Evolutionary conservation across 2,329 filamentous ascomycete genomes (phyloP).

Genomic region (Xylariaceae sp.): DNA sequence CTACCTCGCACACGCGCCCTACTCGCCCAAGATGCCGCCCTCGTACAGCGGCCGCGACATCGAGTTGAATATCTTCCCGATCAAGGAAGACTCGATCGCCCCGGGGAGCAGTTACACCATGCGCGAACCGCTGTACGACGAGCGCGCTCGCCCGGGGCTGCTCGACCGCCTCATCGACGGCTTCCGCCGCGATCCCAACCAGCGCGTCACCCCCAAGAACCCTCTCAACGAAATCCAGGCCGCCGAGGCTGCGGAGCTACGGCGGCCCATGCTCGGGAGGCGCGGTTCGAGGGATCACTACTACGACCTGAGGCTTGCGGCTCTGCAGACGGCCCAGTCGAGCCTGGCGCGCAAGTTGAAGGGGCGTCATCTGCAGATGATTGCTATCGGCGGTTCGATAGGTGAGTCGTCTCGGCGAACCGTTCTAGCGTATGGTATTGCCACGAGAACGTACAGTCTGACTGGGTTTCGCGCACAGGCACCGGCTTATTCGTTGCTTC

Average conservation of each 20-base stretch:
- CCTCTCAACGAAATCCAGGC: constrained; percentile 30
- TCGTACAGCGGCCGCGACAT: constrained; percentile 30
- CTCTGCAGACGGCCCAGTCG: constrained; percentile 71
- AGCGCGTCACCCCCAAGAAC: constrained; percentile 43
- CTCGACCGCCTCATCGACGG: constrained; percentile 50
- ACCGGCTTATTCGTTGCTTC: constrained; percentile 87
- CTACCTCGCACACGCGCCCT: too few species aligned
- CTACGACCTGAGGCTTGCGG: constrained; percentile 53
- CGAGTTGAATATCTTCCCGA: constrained; percentile 54
- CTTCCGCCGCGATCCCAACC: constrained; percentile 58
- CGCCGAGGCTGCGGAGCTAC: constrained; percentile 24
- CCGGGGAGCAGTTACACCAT: constrained; percentile 48
- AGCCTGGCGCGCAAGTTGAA: constrained; percentile 75
- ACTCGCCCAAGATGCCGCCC: constrained; percentile 30
- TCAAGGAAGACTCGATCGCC: constrained; percentile 53
- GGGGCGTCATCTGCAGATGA: constrained; percentile 90
- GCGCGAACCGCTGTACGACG: constrained; percentile 11
- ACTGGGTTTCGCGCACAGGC: constrained; percentile 36
- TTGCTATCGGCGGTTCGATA: constrained; percentile 91
- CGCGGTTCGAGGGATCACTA: constrained; percentile 36
- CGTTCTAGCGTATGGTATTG: not conserved
- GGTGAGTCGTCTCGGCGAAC: constrained; percentile 49
- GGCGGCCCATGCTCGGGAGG: constrained; percentile 18
- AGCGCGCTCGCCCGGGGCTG: constrained; percentile 23
- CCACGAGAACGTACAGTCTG: too few species aligned